Percentiles rank a stretch among this genome's conserved stretches.
Conservation (phyloP, 805 yeast species). For the Wickerhamiella australiensis region DNA sequence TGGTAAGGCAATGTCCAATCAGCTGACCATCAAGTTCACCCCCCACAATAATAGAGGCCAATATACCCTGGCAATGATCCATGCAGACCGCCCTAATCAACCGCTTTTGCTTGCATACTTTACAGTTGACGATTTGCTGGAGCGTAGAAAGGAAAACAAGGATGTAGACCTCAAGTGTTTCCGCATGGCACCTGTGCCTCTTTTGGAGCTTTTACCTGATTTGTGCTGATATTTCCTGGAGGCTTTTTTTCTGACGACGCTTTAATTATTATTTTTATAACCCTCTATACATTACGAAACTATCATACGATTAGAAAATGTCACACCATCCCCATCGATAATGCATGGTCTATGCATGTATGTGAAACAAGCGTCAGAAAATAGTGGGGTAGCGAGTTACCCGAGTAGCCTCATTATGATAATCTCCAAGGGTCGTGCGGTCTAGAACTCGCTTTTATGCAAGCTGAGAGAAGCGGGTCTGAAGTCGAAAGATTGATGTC, state of each 20-base stretch:
- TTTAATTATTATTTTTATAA: not conserved
- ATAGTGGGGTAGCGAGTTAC: not conserved
- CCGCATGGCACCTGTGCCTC: slow-evolving; percentile 12
- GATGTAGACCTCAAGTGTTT: slow-evolving; percentile 14
- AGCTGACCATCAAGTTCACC: slow-evolving; percentile 22
- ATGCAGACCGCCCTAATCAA: slow-evolving; percentile 23
- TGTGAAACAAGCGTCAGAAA: not conserved
- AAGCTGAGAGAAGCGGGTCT: too few species aligned
- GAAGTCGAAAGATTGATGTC: too few species aligned
- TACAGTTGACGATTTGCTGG: slow-evolving; percentile 29
- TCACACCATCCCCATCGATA: not conserved
- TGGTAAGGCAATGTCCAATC: slow-evolving; percentile 21
- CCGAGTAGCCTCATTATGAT: not conserved
- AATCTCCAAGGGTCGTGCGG: not conserved
- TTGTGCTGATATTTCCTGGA: too few species aligned
- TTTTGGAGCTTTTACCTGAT: slow-evolving; percentile 14
- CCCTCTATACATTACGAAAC: not conserved
- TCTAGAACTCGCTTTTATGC: too few species aligned
- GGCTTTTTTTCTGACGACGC: not conserved
- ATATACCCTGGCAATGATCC: slow-evolving; percentile 25
- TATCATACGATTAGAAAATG: not conserved
- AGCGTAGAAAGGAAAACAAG: slow-evolving; percentile 15
- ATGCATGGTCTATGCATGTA: not conserved
- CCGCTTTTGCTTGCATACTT: slow-evolving; percentile 26
- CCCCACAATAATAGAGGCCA: slow-evolving; percentile 25